Evolutionary conservation across 306 rosid species (phyloP).

Genomic region (Hippophae rhamnoides): DNA sequence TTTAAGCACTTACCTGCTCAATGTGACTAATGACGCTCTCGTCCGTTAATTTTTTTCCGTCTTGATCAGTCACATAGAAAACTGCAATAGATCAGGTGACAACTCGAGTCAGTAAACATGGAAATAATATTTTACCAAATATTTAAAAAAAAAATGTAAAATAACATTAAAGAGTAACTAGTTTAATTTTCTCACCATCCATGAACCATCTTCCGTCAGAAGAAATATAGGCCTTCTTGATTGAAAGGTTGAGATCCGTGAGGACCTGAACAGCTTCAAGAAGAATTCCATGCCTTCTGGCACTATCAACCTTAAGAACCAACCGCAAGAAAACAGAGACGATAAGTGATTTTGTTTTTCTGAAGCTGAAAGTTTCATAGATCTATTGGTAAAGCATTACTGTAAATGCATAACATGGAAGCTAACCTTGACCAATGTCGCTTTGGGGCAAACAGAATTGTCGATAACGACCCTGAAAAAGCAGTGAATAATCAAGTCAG

Average conservation of each 20-base stretch:
- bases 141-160: not conserved
- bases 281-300: conserved; percentile 80
- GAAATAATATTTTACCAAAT: no score
- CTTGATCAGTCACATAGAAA: conserved; percentile 74
- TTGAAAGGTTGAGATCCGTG: conserved; percentile 67
- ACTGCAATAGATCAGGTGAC: conserved; percentile 34
- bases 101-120: not conserved
- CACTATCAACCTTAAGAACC: conserved; percentile 73
- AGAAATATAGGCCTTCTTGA: conserved; percentile 83
- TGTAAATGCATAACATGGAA: conserved; percentile 4
- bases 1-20: conserved; percentile 55
- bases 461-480: conserved; percentile 79
- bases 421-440: conserved; percentile 83
- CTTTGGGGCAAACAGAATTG: conserved; percentile 65
- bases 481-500: conserved; percentile 36
- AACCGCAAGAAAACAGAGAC: conserved; percentile 3
- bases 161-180: not conserved
- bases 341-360: not conserved
- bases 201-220: conserved; percentile 96
- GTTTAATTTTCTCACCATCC: conserved; percentile 53
- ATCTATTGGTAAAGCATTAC: not conserved
- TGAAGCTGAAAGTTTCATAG: conserved; percentile 2
- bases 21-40: conserved; percentile 60
- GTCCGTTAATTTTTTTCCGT: conserved; percentile 72
- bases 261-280: conserved; percentile 84